Evolutionary conservation across 2,329 filamentous ascomycete species (phyloP), one percentile per base, ranked within the genome.

Genomic region (Pezicula neosporulosa): DNA sequence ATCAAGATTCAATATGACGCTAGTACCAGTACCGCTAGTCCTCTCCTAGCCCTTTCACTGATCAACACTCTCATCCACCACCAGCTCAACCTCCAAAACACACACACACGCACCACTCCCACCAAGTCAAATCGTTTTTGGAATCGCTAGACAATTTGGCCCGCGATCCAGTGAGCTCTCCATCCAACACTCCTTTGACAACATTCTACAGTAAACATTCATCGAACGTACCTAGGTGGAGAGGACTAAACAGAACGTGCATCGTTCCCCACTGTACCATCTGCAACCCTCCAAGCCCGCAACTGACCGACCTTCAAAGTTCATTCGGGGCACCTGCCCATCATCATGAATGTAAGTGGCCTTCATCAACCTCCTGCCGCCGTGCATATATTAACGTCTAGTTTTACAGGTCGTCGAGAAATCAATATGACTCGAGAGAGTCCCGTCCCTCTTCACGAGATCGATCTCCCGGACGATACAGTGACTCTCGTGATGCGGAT

Each of bases 361-460:
- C 13, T 27, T 24, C 39, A n/a, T 18, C 33, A 27, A 36, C 21
- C 4, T 30, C 45, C 9, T 44, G n/a, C 33, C 35, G 43, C 33
- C 37, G 41, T 30, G 7, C 7, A 9, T 33, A 33, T 12, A 4
- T 33, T 41, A 48, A 62, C 50, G 52, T 53, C 42, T 38, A 38
- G 21, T 18, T 46, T 43, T 39, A 45, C 44, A 63, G 59, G 61
- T 64, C 62, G 62, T 63, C 64, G 44, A 63, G 64, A 60, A 68
- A 68, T 49, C 60, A 62, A 59, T 70, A 70, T 62, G 66, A 68
- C 54, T 62, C 63, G 47, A 59, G 60, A 49, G 70, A 72, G 47
- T 69, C 68, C 51, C 68, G 70, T 54, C 66, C 67, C 46, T 67
- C 66, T 47, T 66, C 72, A 51, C 71, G 73, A 60, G 72, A 65